A percentile compares a stretch with the other conserved stretches of the same genome.
Evolutionary conservation across 2,329 filamentous ascomycete genomes (phyloP).

Genomic region (Sarocladium oryzae): DNA sequence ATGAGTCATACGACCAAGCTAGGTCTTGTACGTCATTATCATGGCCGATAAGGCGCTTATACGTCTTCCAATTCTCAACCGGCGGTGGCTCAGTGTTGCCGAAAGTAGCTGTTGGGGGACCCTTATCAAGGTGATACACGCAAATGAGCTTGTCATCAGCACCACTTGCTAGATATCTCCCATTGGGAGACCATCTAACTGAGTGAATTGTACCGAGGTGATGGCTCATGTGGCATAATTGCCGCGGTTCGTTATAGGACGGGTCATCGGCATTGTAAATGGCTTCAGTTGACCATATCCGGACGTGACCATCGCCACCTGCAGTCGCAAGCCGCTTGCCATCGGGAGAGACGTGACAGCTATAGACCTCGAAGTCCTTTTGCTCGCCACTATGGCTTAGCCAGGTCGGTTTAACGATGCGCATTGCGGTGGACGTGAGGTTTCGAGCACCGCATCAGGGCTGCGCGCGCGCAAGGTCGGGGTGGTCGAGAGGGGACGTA

Average conservation of each 20-base stretch:
- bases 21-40: conserved; percentile 98
- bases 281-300: conserved; percentile 95
- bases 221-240: conserved; percentile 96
- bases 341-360: conserved; percentile 94
- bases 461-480: neutral
- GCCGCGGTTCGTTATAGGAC: conserved; percentile 70
- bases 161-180: conserved; percentile 90
- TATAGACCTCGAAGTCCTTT: conserved; percentile 98
- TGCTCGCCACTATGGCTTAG: conserved; percentile 94
- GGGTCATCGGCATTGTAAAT: conserved; percentile 74
- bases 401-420: conserved; percentile 92
- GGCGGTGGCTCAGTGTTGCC: conserved; percentile 87
- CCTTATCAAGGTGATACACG: conserved; percentile 85
- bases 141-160: conserved; percentile 99
- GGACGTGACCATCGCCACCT: conserved; percentile 93
- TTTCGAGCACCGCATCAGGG: conserved; percentile 4
- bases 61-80: conserved; percentile 96
- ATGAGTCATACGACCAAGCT: conserved; percentile 94
- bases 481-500: neutral
- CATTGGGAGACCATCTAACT: conserved; percentile 92
- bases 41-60: conserved; percentile 87
- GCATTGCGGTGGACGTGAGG: conserved; percentile 44
- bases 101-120: conserved; percentile 72
- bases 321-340: conserved; percentile 87
- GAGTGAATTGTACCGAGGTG: conserved; percentile 97